Evolutionary conservation across 2,329 filamentous ascomycete species (phyloP), one percentile per base, ranked within the genome.

Genomic region (Fonsecaea monophora): DNA sequence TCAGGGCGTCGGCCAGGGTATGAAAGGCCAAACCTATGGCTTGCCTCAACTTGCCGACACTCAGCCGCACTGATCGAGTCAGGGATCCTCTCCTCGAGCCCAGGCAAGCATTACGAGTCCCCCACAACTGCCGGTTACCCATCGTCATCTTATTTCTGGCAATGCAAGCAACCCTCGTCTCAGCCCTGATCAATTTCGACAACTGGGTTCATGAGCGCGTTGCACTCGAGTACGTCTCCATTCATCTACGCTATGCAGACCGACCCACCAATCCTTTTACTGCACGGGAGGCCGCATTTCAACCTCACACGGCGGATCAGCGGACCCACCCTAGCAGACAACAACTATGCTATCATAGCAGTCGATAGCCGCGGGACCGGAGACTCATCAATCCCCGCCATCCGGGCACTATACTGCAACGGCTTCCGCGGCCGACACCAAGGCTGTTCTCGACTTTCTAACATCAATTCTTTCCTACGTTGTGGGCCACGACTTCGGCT

Each of bases 401-500:
- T 78, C 34, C 34, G 77, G 76, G 0, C 77, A 81, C 68, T 83
- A 82, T 68, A 82, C 75, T 7, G 78, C 40, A 6, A 45, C 80
- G 0, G 77, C 80, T 1, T 77, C 64, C 59, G 0, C 75, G 6
- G 35, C 21, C 1, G 62, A 61, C 38, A 25, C 50, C 62, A 60
- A 65, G 35, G 55, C 35, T 21, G 30, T 61, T 12, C 55, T 65
- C 37, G 62, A 65, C 30, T 65, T 65, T 21, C 37, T 65, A 18
- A 65, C 56, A 65, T 61, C 56, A 65, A 38, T 15, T 37, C 40
- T 21, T 30, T 30, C 54, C 15, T 81, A 82, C 65, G 77, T 83
- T 0, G 78, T 83, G 67, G 74, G 78, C 0, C 81, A 83, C 67
- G 82, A 84, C 64, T 83, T 82, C 64, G 82, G 82, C 15, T 77